Conservation (phyloP, 2,329 filamentous ascomycete species). For the Ceratocystiopsis minuta region DNA sequence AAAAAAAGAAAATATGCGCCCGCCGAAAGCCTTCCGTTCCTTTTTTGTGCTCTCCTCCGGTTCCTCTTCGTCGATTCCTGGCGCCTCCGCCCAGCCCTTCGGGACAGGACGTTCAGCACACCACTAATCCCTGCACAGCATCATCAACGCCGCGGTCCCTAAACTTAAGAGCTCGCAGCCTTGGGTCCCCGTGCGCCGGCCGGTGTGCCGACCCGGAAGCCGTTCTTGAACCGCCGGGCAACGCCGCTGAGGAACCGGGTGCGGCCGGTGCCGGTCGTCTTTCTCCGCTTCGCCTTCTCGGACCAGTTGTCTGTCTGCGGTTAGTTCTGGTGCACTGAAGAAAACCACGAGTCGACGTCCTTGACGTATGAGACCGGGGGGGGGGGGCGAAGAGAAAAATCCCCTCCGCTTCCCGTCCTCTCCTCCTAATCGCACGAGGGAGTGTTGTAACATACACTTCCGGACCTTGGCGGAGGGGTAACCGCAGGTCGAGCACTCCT, state of each 20-base stretch:
- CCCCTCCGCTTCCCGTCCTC: no score
- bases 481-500: constrained; percentile 87
- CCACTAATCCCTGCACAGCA: no score
- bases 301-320: constrained; percentile 76
- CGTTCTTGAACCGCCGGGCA: constrained; percentile 89
- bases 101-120: no score
- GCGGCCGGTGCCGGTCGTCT: constrained; percentile 94
- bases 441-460: constrained; percentile 63
- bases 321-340: not conserved
- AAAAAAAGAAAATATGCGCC: not conserved
- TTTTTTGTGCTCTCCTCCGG: not conserved
- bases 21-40: not conserved
- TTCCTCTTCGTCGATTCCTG: not conserved
- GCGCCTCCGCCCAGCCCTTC: not conserved
- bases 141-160: no score
- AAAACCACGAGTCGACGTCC: not conserved
- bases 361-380: no score
- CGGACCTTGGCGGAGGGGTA: constrained; percentile 95
- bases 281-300: constrained; percentile 99
- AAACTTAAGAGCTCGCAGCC: constrained; percentile 20
- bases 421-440: not conserved
- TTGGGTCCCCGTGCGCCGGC: constrained; percentile 55
- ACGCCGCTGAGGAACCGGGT: constrained; percentile 90
- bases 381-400: no score
- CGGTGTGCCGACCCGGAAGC: constrained; percentile 80